Base-by-base conservation (phyloP, 192 early-diverging fungal species). In the Coemansia reversa region DNA sequence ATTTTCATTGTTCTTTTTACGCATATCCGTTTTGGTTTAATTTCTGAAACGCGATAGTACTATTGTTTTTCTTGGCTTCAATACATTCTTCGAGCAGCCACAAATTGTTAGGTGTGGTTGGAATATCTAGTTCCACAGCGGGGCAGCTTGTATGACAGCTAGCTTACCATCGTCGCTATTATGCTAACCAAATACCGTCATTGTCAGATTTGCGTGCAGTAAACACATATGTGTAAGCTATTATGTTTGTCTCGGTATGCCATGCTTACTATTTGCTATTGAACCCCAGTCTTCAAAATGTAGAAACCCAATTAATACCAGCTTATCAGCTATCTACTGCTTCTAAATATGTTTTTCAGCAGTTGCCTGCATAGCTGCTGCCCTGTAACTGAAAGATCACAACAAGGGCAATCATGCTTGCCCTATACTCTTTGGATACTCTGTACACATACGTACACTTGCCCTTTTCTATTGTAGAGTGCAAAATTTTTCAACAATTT, bases 21-120 rank as follows among this genome's bases (percentile, higher is more conserved):
- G 9, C 12, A 50, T 61, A 32, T 51, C 48, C 47, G 49, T 50
- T 61, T 61, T 47, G 22, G 42, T 18, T 61, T 61, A 61, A 61
- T 61, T 19, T 50, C 39, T 45, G 39, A 16, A 45, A 45, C 3
- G 39, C 8, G 12, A 45, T 45, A 14, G 3, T 16, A 16, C 8
- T 45, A 45, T 45, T 45, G 39, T 16, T 45, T 45, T 3, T 16
- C 3, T 16, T 16, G 9, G 12, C 3, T 16, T 45, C 3, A 45
- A 45, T 45, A 14, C 39, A 14, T 45, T 45, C 14, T 45, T 45
- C 12, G 39, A 45, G 39, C 39, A 45, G 12, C 12, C 39, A 45
- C 39, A 45, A 45, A 45, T 7, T n/a, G 24, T 58, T 58, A 22
- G 23, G 20, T 45, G 39, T 16, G 39, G 3, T 45, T 45, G 39